Base-by-base conservation (phyloP, 345 rosid species). In the Lepidium aucheri region DNA sequence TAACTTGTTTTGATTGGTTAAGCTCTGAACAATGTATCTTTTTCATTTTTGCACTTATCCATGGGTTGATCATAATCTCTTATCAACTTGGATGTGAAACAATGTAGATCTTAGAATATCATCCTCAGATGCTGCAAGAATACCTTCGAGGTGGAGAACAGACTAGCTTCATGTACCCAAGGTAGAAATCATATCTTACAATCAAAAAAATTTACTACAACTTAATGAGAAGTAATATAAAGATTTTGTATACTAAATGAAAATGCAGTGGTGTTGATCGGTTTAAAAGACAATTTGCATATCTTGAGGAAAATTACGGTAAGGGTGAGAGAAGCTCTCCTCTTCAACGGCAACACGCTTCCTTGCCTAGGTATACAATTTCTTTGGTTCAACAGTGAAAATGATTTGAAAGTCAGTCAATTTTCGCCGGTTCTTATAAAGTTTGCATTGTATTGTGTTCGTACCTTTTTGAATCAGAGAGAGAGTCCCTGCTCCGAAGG, bases 151-250 rank as follows among this genome's bases (percentile, higher is more conserved):
- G 99, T 52, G 97, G 99, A 63, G 96, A 88, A 8, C 96, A 94
- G 68, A 88, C 93, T 38, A 90, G 97, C 80, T 94, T 94, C 84
- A 82, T 90, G 99, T 94, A 88, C 67, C 99, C 99, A 62, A 94
- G 97, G 99, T 83, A 69, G 73, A 62, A 13, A 22, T 30, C 60
- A 24, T 16, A 49, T 36, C 14, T 42, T 13, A 15, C 43, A 12
- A 34, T 38, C 17, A 10, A 8, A 38, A 10, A 8, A 38, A 6
- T 32, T 14, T 40, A 7, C 13, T 8, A 32, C n/a, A 7, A 32
- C 20, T 32, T 2, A 28, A n/a, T 34, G 16, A 11, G 18, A 64
- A 56, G 39, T 18, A 40, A 32, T 38, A 20, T 22, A 33, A 16
- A 28, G 24, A 33, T 20, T 55, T 22, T 57, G 16, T 28, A 30